Percentiles rank a stretch among this genome's conserved stretches.
phyloP scores from a whole-genome alignment of 2,329 filamentous ascomycete species.

The Microascus cirrosus region DNA sequence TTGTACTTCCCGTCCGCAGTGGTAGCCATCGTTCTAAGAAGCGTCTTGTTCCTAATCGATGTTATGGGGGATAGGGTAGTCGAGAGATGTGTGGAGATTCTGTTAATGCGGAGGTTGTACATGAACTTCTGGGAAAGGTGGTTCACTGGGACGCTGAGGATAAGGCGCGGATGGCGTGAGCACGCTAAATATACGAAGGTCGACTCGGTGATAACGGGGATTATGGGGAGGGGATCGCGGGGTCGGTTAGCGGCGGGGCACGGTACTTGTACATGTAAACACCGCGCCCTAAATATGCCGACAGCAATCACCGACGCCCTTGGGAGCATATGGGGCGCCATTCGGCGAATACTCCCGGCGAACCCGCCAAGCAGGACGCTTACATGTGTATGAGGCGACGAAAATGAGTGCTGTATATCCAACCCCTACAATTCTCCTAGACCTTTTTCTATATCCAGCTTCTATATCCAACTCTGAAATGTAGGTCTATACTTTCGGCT shows the following conservation, averaged over 20 bases:
- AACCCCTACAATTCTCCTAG: neutral
- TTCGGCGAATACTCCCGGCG: too few species aligned
- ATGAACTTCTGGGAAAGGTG: neutral
- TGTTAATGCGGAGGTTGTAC: neutral
- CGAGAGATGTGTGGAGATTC: neutral
- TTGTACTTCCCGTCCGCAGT: constrained; percentile 34
- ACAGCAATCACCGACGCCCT: neutral
- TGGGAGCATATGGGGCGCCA: too few species aligned
- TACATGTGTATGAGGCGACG: too few species aligned
- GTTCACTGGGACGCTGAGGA: neutral
- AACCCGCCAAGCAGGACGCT: too few species aligned
- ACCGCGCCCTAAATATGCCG: neutral
- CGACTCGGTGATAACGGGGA: neutral
- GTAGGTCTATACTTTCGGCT: neutral
- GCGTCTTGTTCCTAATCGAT: neutral
- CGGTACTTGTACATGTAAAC: neutral
- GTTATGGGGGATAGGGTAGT: neutral
- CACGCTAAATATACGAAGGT: neutral
- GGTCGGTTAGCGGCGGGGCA: neutral
- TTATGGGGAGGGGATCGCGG: neutral
- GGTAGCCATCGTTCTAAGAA: constrained; percentile 16
- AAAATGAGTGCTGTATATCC: too few species aligned
- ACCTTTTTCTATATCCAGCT: neutral
- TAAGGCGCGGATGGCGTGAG: neutral
- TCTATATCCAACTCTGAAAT: neutral